Conservation (phyloP, 345 rosid species). For the Camelina laxa region DNA sequence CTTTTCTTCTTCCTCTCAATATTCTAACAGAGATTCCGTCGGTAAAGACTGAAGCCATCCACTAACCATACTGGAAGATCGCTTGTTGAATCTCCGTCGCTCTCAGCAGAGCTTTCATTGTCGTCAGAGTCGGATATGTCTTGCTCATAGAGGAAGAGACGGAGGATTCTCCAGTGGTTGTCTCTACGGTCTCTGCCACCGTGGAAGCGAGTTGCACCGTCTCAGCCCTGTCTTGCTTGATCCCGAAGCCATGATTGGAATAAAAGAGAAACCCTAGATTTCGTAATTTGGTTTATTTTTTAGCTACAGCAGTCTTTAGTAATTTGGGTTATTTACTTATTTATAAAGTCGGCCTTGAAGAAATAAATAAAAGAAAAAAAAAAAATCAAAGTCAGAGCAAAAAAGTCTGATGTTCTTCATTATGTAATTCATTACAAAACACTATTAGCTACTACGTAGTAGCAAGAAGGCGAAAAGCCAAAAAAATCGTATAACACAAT, state of each 20-base stretch:
- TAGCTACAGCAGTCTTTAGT: too few species aligned
- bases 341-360: too few species aligned
- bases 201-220: neutral
- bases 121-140: neutral
- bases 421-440: too few species aligned
- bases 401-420: too few species aligned
- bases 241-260: neutral
- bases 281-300: neutral
- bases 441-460: too few species aligned
- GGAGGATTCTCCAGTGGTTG: neutral
- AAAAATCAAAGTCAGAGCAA: too few species aligned
- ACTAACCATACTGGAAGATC: neutral
- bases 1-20: too few species aligned
- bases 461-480: constrained; percentile 1
- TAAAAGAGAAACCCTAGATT: constrained; percentile 9
- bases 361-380: too few species aligned
- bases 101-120: neutral
- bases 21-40: too few species aligned
- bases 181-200: neutral
- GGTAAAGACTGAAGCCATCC: too few species aligned
- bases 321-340: too few species aligned
- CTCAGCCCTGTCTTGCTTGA: neutral
- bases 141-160: neutral
- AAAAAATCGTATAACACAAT: constrained; percentile 4
- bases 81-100: neutral